Evolutionary conservation across 2,329 filamentous ascomycete species (phyloP), one percentile per base, ranked within the genome.

Genomic region (Aspergillus felis): DNA sequence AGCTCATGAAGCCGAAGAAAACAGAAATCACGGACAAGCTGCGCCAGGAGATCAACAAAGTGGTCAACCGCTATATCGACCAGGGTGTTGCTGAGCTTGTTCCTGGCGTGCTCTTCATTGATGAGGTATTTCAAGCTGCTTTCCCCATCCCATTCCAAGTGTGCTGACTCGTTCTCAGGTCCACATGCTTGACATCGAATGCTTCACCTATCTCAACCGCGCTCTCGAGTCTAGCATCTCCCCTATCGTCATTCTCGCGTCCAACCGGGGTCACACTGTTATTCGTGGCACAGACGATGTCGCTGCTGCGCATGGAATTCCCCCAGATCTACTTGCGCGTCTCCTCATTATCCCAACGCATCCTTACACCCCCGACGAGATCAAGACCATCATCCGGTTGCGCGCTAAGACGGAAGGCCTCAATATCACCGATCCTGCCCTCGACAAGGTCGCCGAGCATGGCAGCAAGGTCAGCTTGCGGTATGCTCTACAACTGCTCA

Each of bases 1-100:
- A 99, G 78, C 80, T 99, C 71, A 97, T 97, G 92, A 97, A 97
- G 84, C 94, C 94, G 61, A 95, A 95, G 81, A 97, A 97, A 87
- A 99, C 94, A 5, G 94, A 99, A 76, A 97, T 99, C 71, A 99
- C 94, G 29, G 94, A 99, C 78, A 99, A 99, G 81, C 81, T 99
- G 70, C 86, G 94, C 59, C 82, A 85, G 56, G 94, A 99, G 79
- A 97, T 99, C 80, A 97, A 99, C 85, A 97, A 97, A 80, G 93
- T 99, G 29, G 94, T 99, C 65, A 96, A 92, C 82, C 92, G 93
- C 76, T 99, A 97, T 78, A 99, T 99, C 66, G 94, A 97, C 73
- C 93, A 97, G 78, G 94, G 94, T 61, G 92, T 97, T 32, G 94
- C 94, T 6, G 94, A 99, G 79, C 84, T 99, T 57, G 92, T 99